Conservation (phyloP, 163 green algal genomes). For the Coccomyxa subellipsoidea region DNA sequence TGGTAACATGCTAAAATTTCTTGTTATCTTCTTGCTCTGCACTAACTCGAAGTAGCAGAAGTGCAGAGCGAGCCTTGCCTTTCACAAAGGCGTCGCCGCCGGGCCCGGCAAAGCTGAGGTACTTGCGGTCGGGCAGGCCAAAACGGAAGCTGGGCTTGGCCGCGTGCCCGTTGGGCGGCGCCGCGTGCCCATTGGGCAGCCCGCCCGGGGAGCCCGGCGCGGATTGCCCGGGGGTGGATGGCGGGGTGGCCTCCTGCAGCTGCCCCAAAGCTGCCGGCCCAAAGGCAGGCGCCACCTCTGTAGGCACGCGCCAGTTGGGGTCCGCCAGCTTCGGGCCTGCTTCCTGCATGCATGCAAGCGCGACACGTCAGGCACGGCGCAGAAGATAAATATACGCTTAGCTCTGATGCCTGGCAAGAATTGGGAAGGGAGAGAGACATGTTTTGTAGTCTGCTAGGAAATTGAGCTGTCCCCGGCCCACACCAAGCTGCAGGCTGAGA, state of each 20-base stretch:
- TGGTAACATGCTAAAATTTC: too few relatives aligned
- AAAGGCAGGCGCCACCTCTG: background rate
- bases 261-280: background rate
- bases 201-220: background rate
- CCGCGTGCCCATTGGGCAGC: background rate
- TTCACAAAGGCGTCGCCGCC: conserved; percentile 30
- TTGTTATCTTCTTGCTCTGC: too few relatives aligned
- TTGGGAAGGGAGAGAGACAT: too few relatives aligned
- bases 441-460: too few relatives aligned
- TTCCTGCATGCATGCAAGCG: conserved; percentile 8
- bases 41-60: background rate
- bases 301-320: conserved; percentile 32
- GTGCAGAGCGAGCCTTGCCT: conserved; percentile 7
- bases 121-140: conserved; percentile 44
- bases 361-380: background rate
- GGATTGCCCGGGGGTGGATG: background rate
- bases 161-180: background rate
- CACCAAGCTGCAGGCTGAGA: too few relatives aligned
- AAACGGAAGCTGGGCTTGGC: conserved; percentile 57
- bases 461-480: too few relatives aligned
- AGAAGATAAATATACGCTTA: too few relatives aligned
- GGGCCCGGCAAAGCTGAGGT: conserved; percentile 58
- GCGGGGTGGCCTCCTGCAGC: background rate
- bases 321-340: conserved; percentile 27
- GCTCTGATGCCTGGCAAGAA: too few relatives aligned